phyloP scores from a whole-genome alignment of 257 asterid species.

The Coffea eugenioides region DNA sequence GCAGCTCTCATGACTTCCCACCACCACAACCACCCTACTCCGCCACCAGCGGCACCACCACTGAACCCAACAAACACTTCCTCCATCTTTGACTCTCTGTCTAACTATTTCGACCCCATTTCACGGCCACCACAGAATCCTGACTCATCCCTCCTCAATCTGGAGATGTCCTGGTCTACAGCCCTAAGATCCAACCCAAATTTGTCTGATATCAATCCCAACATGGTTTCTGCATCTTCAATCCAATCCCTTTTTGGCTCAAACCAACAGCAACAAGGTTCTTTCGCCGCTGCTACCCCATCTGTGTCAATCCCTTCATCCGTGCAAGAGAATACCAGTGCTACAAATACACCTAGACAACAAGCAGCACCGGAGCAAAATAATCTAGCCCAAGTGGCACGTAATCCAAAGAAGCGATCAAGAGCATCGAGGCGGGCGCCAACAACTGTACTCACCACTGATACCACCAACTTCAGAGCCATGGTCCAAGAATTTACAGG shows the following conservation, averaged over 20 bases:
- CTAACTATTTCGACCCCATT: slow-evolving; percentile 36
- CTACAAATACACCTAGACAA: slow-evolving; percentile 1
- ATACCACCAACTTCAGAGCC: slow-evolving; percentile 79
- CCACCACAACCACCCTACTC: slow-evolving; percentile 13
- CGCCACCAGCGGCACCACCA: background rate
- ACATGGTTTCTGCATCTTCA: slow-evolving; percentile 17
- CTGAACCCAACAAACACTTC: slow-evolving; percentile 19
- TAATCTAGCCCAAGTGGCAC: slow-evolving; percentile 25
- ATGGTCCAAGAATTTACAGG: slow-evolving; percentile 97
- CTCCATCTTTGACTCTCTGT: slow-evolving; percentile 45
- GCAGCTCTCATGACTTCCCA: slow-evolving; percentile 23
- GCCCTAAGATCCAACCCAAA: slow-evolving; percentile 39
- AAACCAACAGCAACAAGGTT: background rate
- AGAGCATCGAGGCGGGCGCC: slow-evolving; percentile 94
- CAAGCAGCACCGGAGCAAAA: slow-evolving; percentile 14
- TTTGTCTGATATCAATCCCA: slow-evolving; percentile 18
- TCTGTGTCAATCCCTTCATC: background rate
- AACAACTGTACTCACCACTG: slow-evolving; percentile 79
- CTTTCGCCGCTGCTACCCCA: background rate
- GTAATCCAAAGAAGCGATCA: slow-evolving; percentile 74
- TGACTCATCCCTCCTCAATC: slow-evolving; percentile 28
- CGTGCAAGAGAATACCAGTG: slow-evolving; percentile 4
- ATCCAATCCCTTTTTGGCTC: slow-evolving; percentile 13
- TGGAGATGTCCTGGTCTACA: slow-evolving; percentile 38
- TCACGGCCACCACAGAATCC: slow-evolving; percentile 13